A percentile compares a stretch with the other conserved stretches of the same genome.
phyloP scores from a whole-genome alignment of 2,329 filamentous ascomycete species.

The Penicillium sp. region DNA sequence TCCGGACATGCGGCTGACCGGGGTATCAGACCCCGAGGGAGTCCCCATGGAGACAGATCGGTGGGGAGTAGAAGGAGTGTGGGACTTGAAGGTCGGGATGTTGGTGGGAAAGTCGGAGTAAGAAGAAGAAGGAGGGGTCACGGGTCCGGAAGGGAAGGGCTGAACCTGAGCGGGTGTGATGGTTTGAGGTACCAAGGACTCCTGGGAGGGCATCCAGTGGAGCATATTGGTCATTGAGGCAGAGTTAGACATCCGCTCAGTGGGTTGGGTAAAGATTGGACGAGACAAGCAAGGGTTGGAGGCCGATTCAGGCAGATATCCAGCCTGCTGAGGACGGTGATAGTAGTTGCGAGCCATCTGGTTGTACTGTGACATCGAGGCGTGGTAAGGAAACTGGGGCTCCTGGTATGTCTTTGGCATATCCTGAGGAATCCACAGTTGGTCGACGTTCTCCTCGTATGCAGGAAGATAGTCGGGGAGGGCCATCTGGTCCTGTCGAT shows the following conservation, averaged over 20 bases:
- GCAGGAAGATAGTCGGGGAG: constrained; percentile 39
- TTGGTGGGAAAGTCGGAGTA: constrained; percentile 40
- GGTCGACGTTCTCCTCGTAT: constrained; percentile 41
- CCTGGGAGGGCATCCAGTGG: constrained; percentile 37
- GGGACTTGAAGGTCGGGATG: constrained; percentile 35
- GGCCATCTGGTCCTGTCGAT: constrained; percentile 36
- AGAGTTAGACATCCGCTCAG: constrained; percentile 35
- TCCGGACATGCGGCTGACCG: constrained; percentile 37
- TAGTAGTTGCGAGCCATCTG: constrained; percentile 39
- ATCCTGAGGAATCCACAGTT: constrained; percentile 40
- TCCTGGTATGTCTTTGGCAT: constrained; percentile 39
- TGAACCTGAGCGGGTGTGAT: constrained; percentile 37
- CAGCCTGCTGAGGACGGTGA: constrained; percentile 31
- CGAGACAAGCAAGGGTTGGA: constrained; percentile 42
- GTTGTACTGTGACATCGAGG: constrained; percentile 37
- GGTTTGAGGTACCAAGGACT: constrained; percentile 38
- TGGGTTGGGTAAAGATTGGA: constrained; percentile 39
- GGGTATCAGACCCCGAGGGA: constrained; percentile 36
- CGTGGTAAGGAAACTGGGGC: constrained; percentile 34
- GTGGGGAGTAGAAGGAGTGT: constrained; percentile 39
- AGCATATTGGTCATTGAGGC: constrained; percentile 41
- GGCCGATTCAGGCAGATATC: constrained; percentile 40
- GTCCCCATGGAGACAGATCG: constrained; percentile 39
- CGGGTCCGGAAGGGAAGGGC: constrained; percentile 30
- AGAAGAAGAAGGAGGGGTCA: constrained; percentile 40